Base-by-base conservation (phyloP, 2,329 filamentous ascomycete genomes). In the Aspergillus pseudoglaucus region DNA sequence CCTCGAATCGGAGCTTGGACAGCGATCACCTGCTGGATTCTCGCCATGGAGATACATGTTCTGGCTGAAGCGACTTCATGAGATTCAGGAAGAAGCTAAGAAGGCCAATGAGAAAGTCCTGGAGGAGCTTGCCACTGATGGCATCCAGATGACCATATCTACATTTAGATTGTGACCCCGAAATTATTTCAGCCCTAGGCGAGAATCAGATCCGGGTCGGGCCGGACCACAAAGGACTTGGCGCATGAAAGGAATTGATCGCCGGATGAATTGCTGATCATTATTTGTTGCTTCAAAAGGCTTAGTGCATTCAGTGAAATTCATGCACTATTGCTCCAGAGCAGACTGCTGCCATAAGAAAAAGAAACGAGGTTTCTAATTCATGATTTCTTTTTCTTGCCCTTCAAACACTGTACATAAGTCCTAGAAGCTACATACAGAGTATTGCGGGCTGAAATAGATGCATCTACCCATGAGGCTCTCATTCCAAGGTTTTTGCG, bases 61-160 rank as follows among this genome's bases (percentile, higher is more conserved):
- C 51, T 62, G 59, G 59, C 43, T 62, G 3, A 61, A 57, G 50
- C 51, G 56, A 42, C 47, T 61, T 4, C 55, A 59, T 50, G 46
- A 59, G 32, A 57, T 60, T 23, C 44, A 44, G 10, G 56, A 59
- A 6, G 45, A 60, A 33, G 53, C 59, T 2, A 47, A 35, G 5
- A 37, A 53, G 35, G 53, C 51, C 2, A 43, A 50, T 18, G 57
- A 61, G 35, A 54, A 53, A 17, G 1, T 2, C 7, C 17, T 62
- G 1, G 58, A 51, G 37, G 57, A 59, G 46, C 39, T 46, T 25
- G 56, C 55, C 20, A 38, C 47, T 7, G 50, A 58, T 42, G 51
- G 42, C 9, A 62, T 62, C 42, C 15, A 56, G 2, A 23, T 23
- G 22, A 23, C 22, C 22, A 23, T 23, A 23, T 23, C 22, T 23